Evolutionary conservation across 2,329 filamentous ascomycete genomes (phyloP).

Genomic region (Pleoardoris graminearum): DNA sequence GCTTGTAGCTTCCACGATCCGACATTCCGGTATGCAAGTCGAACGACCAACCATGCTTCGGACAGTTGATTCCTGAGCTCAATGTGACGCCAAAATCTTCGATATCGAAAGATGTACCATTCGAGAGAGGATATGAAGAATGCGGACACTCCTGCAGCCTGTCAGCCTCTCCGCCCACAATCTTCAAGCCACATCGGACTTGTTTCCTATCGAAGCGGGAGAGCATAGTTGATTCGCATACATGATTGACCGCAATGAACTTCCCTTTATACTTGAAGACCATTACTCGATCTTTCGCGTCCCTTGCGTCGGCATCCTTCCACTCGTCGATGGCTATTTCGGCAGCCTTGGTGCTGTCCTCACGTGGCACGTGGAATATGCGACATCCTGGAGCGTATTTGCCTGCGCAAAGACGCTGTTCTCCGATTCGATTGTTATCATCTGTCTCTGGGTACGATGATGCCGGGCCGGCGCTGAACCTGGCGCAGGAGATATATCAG

Average conservation of each 20-base stretch:
- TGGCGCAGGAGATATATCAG: conserved; percentile 1
- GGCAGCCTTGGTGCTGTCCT: conserved; percentile 22
- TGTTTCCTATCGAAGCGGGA: neutral
- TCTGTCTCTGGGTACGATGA: conserved; percentile 26
- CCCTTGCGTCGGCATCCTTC: conserved; percentile 23
- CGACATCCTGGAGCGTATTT: conserved; percentile 24
- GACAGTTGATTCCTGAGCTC: conserved; percentile 66
- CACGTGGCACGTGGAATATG: conserved; percentile 28
- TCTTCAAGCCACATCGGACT: neutral
- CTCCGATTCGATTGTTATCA: conserved; percentile 17
- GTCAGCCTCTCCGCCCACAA: neutral
- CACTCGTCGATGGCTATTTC: conserved; percentile 31
- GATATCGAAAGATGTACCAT: conserved; percentile 68
- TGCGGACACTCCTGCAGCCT: conserved; percentile 61
- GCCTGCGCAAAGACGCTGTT: conserved; percentile 22
- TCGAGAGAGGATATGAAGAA: conserved; percentile 66
- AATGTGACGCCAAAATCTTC: conserved; percentile 70
- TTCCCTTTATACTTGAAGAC: conserved; percentile 66
- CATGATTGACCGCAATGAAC: conserved; percentile 70
- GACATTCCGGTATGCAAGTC: conserved; percentile 65
- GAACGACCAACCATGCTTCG: conserved; percentile 73
- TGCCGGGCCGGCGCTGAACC: conserved; percentile 28
- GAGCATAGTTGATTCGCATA: conserved; percentile 36
- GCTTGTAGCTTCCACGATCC: conserved; percentile 64
- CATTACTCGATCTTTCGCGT: conserved; percentile 61